These are phyloP conservation scores for Paecilomyces niveus DNA, from an alignment of 2,329 filamentous ascomycete species.

Conservation along the genomic window DNA sequence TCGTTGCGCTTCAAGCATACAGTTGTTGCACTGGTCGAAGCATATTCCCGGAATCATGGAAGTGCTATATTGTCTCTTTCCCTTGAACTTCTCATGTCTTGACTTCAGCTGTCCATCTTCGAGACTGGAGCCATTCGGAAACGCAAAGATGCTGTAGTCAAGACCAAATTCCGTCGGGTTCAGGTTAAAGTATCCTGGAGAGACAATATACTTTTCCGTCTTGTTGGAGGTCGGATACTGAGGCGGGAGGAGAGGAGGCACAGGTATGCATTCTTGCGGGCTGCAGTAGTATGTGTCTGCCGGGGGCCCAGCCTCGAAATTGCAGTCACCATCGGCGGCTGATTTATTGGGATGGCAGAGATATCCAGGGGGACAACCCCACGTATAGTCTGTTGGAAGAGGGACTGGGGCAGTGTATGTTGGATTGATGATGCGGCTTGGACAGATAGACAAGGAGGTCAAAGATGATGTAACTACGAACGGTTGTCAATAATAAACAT, in stretches of 20 bases:
- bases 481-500: conserved; percentile 1
- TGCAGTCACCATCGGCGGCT: conserved; percentile 26
- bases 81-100: conserved; percentile 3
- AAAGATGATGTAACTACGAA: not conserved
- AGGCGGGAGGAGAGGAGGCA: conserved; percentile 18
- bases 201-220: conserved; percentile 44
- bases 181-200: conserved; percentile 58
- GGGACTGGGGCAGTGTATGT: conserved; percentile 18
- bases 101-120: not conserved
- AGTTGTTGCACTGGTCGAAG: conserved; percentile 46
- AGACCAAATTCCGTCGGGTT: conserved; percentile 57
- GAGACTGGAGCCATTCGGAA: conserved; percentile 11
- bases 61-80: conserved; percentile 13
- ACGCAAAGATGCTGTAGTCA: conserved; percentile 54
- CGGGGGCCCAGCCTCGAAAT: conserved; percentile 35
- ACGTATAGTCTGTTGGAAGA: conserved; percentile 26
- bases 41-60: conserved; percentile 44
- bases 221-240: conserved; percentile 19
- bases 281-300: conserved; percentile 30
- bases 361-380: conserved; percentile 39
- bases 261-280: conserved; percentile 32
- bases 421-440: conserved; percentile 21
- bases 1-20: conserved; percentile 38
- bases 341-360: conserved; percentile 32
- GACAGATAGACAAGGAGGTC: conserved; percentile 16